phyloP scores from a whole-genome alignment of 2,329 filamentous ascomycete genomes.

The Colletotrichum ledebouriae region DNA sequence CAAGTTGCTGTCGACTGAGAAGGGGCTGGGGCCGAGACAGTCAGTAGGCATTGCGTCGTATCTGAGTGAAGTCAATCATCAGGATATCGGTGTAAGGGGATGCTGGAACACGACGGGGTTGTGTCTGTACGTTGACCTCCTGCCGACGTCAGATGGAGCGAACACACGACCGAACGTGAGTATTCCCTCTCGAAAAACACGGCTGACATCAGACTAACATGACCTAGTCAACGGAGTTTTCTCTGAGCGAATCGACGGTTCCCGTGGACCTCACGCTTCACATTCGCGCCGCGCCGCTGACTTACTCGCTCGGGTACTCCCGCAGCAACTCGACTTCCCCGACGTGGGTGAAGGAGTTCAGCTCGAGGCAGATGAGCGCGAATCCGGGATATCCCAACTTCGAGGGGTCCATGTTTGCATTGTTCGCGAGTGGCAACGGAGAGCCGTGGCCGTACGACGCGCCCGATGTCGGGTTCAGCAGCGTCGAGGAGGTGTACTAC shows the following conservation, averaged over 20 bases:
- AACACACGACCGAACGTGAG: conserved; percentile 32
- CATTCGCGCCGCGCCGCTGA: conserved; percentile 44
- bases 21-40: conserved; percentile 43
- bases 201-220: not conserved
- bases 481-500: conserved; percentile 44
- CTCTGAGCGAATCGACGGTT: conserved; percentile 34
- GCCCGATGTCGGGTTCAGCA: conserved; percentile 44
- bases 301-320: conserved; percentile 46
- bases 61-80: conserved; percentile 46
- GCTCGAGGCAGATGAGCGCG: conserved; percentile 31
- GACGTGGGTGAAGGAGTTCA: conserved; percentile 43
- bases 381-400: conserved; percentile 42
- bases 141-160: conserved; percentile 26
- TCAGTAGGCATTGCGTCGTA: conserved; percentile 48
- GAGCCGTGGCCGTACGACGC: conserved; percentile 45
- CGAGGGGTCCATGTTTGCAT: conserved; percentile 45
- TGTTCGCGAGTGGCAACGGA: conserved; percentile 45
- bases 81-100: conserved; percentile 48
- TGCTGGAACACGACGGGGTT: conserved; percentile 45
- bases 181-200: not conserved
- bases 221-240: conserved; percentile 32
- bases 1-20: conserved; percentile 39
- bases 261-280: conserved; percentile 40
- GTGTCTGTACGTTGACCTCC: conserved; percentile 40
- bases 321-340: conserved; percentile 20